Evolutionary conservation across 352 stramenopile genomes (phyloP), one percentile per base, ranked within the genome.

Genomic region (Phytopythium ostracodes): DNA sequence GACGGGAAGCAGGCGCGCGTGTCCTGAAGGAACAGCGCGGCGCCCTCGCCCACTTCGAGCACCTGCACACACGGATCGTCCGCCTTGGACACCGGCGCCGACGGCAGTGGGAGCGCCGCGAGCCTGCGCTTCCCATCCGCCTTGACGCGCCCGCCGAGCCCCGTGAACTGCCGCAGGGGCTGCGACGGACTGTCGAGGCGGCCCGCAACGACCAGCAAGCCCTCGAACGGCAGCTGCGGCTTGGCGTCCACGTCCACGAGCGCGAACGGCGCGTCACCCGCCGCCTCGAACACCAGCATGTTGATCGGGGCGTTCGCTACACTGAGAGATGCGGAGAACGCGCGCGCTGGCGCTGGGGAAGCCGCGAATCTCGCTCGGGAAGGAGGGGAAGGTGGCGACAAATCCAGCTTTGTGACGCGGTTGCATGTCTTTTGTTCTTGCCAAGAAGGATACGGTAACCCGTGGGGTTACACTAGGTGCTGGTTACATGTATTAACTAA

Each of bases 1-100:
- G 69, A 87, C 4, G 84, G 84, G 62, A 92, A 92, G 53, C 81
- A 91, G 20, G 70, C 68, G 53, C 72, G 69, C 36, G 88, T 68
- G 36, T 82, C 76, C 25, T 76, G 71, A 9, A 84, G 59, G 25
- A 92, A 81, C 6, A 76, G 67, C 29, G 75, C 76, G 1, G 81
- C 79, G 40, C 72, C 55, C 61, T 89, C 81, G 27, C 84, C 84
- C 22, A 84, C 69, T 51, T 89, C 81, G 22, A 92, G 56, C 27
- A 89, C 65, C 62, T 89, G 63, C 3, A 80, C 62, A 44, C 62
- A 71, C n/a, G 25, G 7, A 9, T 17, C 42, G 4, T 31, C 27
- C 17, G 33, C 44, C 25, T 20, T 53, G 0, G 24, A 36, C 3
- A 67, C 24, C 17, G 27, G 25, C 18, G 14, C 57, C 0, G 29